A percentile compares a stretch with the other conserved stretches of the same genome.
These are phyloP conservation scores for Fusarium gaditjirri DNA, from an alignment of 2,329 filamentous ascomycete genomes.

Conservation along the genomic window DNA sequence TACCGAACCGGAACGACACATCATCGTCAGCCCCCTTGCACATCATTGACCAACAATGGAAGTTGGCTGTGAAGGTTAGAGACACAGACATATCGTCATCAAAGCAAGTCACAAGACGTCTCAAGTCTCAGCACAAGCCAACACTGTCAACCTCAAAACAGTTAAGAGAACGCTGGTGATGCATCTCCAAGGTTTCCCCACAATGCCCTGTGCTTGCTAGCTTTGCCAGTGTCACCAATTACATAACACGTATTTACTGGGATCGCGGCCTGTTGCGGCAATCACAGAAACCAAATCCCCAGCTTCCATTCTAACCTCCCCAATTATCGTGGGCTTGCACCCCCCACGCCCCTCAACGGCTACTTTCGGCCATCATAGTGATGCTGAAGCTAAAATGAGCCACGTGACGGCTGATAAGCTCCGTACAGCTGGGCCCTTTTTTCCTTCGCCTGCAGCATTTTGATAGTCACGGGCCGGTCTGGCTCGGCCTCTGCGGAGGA, in stretches of 20 bases:
- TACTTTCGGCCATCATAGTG: conserved; percentile 39
- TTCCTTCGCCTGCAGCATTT: neutral
- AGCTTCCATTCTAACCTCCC: conserved; percentile 26
- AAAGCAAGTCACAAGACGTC: conserved; percentile 20
- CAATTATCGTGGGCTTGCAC: conserved; percentile 20
- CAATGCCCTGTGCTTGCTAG: conserved; percentile 26
- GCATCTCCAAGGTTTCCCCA: conserved; percentile 35
- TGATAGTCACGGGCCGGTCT: conserved; percentile 29
- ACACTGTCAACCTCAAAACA: conserved; percentile 9
- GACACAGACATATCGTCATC: conserved; percentile 9
- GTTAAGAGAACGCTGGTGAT: conserved; percentile 26
- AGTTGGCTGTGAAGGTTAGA: neutral
- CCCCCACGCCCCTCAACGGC: conserved; percentile 33
- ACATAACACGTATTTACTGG: conserved; percentile 33
- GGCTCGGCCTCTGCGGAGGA: conserved; percentile 37
- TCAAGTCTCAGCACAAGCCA: conserved; percentile 15
- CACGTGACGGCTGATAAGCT: conserved; percentile 47
- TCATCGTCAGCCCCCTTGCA: neutral
- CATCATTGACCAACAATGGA: conserved; percentile 9
- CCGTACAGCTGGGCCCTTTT: conserved; percentile 24
- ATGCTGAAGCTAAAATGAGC: conserved; percentile 4
- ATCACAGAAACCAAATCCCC: conserved; percentile 23
- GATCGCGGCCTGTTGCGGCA: conserved; percentile 40
- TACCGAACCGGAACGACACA: conserved; percentile 14
- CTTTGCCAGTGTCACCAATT: conserved; percentile 20